Base-by-base conservation (phyloP, 1,139 yeast genomes). In the Diutina sp. region DNA sequence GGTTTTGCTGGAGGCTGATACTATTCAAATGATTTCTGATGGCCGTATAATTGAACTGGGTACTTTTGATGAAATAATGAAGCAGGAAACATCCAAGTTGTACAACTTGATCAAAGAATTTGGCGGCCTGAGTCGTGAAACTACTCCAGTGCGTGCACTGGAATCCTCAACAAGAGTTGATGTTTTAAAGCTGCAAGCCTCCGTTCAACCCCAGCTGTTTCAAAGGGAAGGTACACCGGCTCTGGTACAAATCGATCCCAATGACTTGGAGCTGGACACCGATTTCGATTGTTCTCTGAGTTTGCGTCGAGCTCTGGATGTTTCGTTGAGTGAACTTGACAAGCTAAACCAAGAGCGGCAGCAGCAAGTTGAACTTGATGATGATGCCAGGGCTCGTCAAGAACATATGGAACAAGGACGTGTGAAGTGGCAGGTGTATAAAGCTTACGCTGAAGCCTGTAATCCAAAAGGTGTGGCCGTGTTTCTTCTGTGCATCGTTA, bases 331-430 rank as follows among this genome's bases (percentile, higher is more conserved):
- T 62, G 47, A 66, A 65, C 50, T 71, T 74, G 55, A 65, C 6
- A 9, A 71, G 54, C 63, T 69, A 53, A 73, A 70, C 35, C 72
- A 69, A 53, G 69, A 65, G 47, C 79, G 72, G 55, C 76, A 73
- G 56, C 82, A 77, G 21, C 44, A 50, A 55, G 58, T 57, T 1
- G 74, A 69, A 32, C 77, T 77, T 54, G 78, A 73, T 21, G 78
- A 72, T 38, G 77, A 81, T 51, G 59, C 74, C 1, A 68, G 68
- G 58, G 72, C 70, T 18, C 74, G 84, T 63, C 76, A 77, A 62
- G 99, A 95, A 70, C 91, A 84, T 62, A 80, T 87, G 60, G 96
- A 93, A 71, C 95, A 90, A 69, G 99, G 99, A 60, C 84, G 90
- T 66, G 99, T 93, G 57, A 87, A 89, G 66, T 89, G 96, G 96